Evolutionary conservation across 1,139 yeast species (phyloP), one percentile per base, ranked within the genome.

Genomic region (Candida mesenterica): DNA sequence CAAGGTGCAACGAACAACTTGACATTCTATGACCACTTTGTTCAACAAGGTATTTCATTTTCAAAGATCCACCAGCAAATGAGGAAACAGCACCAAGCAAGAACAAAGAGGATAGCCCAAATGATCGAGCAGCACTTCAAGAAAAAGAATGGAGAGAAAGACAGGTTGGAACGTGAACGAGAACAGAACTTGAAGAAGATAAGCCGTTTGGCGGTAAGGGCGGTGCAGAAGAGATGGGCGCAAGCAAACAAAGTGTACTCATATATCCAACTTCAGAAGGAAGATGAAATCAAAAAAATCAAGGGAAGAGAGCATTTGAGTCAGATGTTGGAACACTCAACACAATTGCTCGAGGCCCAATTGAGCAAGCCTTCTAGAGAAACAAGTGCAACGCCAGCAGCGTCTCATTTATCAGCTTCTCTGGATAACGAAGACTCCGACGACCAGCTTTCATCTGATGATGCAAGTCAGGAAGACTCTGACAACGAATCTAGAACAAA

Each of bases 101-200:
- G 80, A 43, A 80, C 88, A 2, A 76, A 82, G 49, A 86, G 79
- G 48, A 72, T 89, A 12, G 82, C 97, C 0, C 79, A 73, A 32
- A 86, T 89, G 85, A 68, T 94, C 22, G 97, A 90, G 42, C 79
- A 73, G 34, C 94, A 92, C 62, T 92, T 89, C 64, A 85, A 84
- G 49, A 80, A 89, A 58, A 73, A 86, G 39, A 80, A 82, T 2
- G 96, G 96, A 35, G 96, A 95, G 31, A 89, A 86, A 45, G 97
- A 92, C 46, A 76, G 95, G 43, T 75, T 80, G 41, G 74, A 75
- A 14, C 77, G 79, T 43, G 92, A 84, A 43, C 75, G 79, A 47
- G 90, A 86, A 48, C 84, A 72, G 45, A 77, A 77, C 41, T 68
- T 85, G 42, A 69, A 73, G 39, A 78, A 75, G 39, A 61, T 90